Conservation (phyloP, 179 eudicot species). For the Beta corolliflora region DNA sequence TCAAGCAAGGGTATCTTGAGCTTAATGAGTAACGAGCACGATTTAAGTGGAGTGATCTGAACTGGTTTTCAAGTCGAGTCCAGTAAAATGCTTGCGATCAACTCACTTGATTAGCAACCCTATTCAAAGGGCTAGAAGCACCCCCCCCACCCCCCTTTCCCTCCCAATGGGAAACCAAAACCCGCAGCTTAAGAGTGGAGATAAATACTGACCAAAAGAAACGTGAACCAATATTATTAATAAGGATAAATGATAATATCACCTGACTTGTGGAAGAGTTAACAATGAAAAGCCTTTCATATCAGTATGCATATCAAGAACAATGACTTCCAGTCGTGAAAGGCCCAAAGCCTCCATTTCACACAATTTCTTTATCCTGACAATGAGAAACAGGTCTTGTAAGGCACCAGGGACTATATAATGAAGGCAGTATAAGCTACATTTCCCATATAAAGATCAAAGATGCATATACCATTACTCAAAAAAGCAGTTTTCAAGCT, state of each 20-base stretch:
- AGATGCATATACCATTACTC: not conserved
- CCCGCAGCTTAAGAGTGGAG: not conserved
- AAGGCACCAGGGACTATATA: not conserved
- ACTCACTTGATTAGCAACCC: no score
- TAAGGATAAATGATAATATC: conserved; percentile 3
- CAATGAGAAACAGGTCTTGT: conserved; percentile 13
- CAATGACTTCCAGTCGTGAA: conserved; percentile 61
- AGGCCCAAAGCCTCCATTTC: conserved; percentile 83
- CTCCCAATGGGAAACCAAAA: not conserved
- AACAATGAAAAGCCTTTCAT: conserved; percentile 87
- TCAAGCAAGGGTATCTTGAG: no score
- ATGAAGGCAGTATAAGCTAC: not conserved
- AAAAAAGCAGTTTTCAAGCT: not conserved
- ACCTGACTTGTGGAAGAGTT: conserved; percentile 96
- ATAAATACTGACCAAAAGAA: not conserved
- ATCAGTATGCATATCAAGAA: conserved; percentile 86
- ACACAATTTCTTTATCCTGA: conserved; percentile 85
- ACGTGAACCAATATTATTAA: not conserved
- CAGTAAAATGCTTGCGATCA: no score
- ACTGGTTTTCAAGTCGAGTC: no score
- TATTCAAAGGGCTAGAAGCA: not conserved
- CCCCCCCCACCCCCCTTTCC: not conserved
- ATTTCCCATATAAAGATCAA: no score
- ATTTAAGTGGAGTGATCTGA: no score
- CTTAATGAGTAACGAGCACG: no score